Percentiles rank a stretch among this genome's conserved stretches.
phyloP scores from a whole-genome alignment of 371 early-diverging fungal species.

The Syncephalis fuscata region DNA sequence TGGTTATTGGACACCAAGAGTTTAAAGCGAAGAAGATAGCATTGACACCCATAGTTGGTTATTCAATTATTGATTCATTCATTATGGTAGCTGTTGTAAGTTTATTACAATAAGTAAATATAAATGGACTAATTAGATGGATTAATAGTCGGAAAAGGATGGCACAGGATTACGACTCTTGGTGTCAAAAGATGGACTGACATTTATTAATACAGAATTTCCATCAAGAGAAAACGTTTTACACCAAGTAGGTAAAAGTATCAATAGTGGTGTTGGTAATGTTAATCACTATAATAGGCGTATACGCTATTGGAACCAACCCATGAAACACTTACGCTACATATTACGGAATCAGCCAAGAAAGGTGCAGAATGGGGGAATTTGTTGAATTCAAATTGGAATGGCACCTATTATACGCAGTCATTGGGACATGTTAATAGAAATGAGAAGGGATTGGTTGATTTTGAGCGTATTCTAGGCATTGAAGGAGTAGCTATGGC shows the following conservation, averaged over 20 bases:
- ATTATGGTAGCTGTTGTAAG: conserved; percentile 34
- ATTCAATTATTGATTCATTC: conserved; percentile 60
- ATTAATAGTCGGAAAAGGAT: conserved; percentile 11
- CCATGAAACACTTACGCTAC: conserved; percentile 50
- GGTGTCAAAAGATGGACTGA: conserved; percentile 53
- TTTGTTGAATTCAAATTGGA: conserved; percentile 70
- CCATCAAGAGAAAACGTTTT: conserved; percentile 17
- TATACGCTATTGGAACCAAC: conserved; percentile 72
- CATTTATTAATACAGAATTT: conserved; percentile 56
- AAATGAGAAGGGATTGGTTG: conserved; percentile 66
- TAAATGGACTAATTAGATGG: too few species aligned
- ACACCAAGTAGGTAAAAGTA: too few species aligned
- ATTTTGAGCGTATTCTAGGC: conserved; percentile 87
- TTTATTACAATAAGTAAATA: too few species aligned
- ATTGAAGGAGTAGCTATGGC: conserved; percentile 78
- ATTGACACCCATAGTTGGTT: conserved; percentile 49
- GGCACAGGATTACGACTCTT: conserved; percentile 32
- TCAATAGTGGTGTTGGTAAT: neutral
- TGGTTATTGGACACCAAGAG: conserved; percentile 33
- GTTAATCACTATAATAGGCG: conserved; percentile 17
- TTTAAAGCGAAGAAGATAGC: conserved; percentile 29
- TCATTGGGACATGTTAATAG: conserved; percentile 62
- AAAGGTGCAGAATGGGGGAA: conserved; percentile 57
- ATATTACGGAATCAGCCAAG: conserved; percentile 41
- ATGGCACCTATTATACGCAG: conserved; percentile 62